These are phyloP conservation scores for Halteria grandinella DNA, from an alignment of 73 alveolate genomes.

Conservation along the genomic window DNA sequence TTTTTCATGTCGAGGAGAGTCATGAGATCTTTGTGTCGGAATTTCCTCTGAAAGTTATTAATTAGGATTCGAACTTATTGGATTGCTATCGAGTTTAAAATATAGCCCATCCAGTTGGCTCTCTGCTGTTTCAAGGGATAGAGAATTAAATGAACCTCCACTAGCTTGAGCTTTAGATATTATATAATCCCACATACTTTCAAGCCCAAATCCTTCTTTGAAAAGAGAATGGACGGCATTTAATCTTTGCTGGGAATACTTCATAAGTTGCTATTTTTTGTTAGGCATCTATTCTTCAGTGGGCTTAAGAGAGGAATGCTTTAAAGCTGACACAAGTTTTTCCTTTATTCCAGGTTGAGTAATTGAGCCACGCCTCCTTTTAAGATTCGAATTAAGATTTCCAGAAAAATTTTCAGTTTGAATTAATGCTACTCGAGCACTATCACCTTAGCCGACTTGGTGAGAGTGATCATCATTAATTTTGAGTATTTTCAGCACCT, in stretches of 20 bases:
- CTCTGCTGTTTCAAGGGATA: background rate
- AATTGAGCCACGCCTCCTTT: too few species aligned
- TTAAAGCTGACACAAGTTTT: background rate
- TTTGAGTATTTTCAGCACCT: background rate
- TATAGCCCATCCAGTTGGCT: constrained; percentile 14
- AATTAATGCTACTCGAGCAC: too few species aligned
- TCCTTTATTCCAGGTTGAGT: background rate
- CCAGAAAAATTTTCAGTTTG: too few species aligned
- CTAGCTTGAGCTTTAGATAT: background rate
- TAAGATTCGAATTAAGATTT: background rate
- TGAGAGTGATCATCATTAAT: background rate
- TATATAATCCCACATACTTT: background rate
- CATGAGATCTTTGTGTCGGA: background rate
- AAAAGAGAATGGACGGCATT: too few species aligned
- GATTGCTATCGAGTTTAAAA: background rate
- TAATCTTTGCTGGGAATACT: background rate
- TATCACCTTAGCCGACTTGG: too few species aligned
- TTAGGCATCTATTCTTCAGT: background rate
- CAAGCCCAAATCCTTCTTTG: background rate
- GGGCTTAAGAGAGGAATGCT: background rate
- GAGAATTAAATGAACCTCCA: too few species aligned
- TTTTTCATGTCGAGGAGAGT: too few species aligned
- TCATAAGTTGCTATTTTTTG: background rate
- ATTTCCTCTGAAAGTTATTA: background rate
- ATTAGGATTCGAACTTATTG: too few species aligned